Evolutionary conservation across 139 green algal genomes (phyloP), one percentile per base, ranked within the genome.

Genomic region (Coelastrella sp.): DNA sequence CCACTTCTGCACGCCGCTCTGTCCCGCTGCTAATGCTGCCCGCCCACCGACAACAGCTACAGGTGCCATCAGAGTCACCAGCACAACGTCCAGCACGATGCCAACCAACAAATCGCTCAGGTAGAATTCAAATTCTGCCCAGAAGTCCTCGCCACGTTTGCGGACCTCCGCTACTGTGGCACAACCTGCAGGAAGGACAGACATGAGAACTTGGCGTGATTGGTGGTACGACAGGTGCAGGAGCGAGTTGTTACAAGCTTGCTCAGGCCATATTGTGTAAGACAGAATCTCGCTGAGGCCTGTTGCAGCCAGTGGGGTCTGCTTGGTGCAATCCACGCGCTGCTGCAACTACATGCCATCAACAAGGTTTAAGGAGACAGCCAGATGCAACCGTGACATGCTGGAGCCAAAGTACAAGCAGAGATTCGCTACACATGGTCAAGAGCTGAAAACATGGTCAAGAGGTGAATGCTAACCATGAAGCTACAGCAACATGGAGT

Each of bases 81-180:
- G 92, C 57, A 96, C 96, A 47, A 98, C 96, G 80, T 99, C 98
- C 92, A 99, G 83, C 76, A 98, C 96, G 10, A 96, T 85, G 6
- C 97, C 93, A 58, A 99, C 98, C 47, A 99, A 57, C 89, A 99
- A 87, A 91, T 99, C 98, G 0, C 95, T 98, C 64, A 99, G 87
- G 94, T 99, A 99, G 77, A 99, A 98, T 90, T 99, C 98, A 93
- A 99, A 98, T 95, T 99, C 97, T 20, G 83, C 85, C 97, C 97
- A 99, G 91, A 99, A 99, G 23, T 99, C 95, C 16, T 98, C 91
- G 64, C 97, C 98, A 23, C 98, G 96, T 95, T 99, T 99, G 91
- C 97, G 94, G 68, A 99, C 94, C 91, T 99, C 98, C 0, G 98
- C 98, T 10, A 99, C 95, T 0, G 98, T 99, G 0, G 97, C 97